phyloP scores from a whole-genome alignment of 2,329 filamentous ascomycete species.

The Ophiostoma tasmaniense region DNA sequence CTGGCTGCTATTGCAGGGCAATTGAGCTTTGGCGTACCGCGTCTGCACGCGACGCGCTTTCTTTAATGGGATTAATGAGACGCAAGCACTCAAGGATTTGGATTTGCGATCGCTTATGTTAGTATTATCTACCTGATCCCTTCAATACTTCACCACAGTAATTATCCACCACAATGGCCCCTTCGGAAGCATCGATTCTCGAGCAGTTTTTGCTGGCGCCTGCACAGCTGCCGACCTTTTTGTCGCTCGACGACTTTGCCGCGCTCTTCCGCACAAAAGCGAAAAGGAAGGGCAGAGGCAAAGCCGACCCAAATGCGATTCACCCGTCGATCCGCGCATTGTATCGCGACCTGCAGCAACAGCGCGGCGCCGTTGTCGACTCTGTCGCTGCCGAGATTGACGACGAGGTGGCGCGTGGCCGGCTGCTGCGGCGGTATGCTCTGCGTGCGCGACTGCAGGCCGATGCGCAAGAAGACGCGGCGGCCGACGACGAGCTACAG shows the following conservation, averaged over 20 bases:
- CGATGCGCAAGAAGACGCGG: slow-evolving; percentile 43
- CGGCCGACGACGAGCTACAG: slow-evolving; percentile 57
- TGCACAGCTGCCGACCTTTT: slow-evolving; percentile 62
- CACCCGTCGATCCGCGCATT: slow-evolving; percentile 54
- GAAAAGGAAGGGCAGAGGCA: neutral
- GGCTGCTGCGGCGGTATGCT: slow-evolving; percentile 49
- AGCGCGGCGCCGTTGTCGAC: slow-evolving; percentile 62
- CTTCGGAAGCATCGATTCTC: slow-evolving; percentile 59
- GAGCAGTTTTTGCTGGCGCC: slow-evolving; percentile 70
- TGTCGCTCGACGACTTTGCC: slow-evolving; percentile 67
- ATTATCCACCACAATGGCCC: neutral
- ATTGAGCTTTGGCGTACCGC: slow-evolving; percentile 9
- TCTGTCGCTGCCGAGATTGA: slow-evolving; percentile 56
- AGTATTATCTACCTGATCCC: no score
- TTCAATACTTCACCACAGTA: neutral
- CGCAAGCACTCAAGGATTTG: neutral
- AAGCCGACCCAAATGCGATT: neutral
- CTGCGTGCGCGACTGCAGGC: slow-evolving; percentile 44
- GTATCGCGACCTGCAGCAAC: slow-evolving; percentile 70
- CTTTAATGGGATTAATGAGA: neutral
- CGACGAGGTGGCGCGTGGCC: slow-evolving; percentile 52
- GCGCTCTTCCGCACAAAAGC: slow-evolving; percentile 53
- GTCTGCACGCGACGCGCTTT: slow-evolving; percentile 16
- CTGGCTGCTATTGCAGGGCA: neutral
- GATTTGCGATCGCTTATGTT: no score